A percentile compares a stretch with the other conserved stretches of the same genome.
These are phyloP conservation scores for Candida manassasensis DNA, from an alignment of 805 yeast species.

Conservation along the genomic window DNA sequence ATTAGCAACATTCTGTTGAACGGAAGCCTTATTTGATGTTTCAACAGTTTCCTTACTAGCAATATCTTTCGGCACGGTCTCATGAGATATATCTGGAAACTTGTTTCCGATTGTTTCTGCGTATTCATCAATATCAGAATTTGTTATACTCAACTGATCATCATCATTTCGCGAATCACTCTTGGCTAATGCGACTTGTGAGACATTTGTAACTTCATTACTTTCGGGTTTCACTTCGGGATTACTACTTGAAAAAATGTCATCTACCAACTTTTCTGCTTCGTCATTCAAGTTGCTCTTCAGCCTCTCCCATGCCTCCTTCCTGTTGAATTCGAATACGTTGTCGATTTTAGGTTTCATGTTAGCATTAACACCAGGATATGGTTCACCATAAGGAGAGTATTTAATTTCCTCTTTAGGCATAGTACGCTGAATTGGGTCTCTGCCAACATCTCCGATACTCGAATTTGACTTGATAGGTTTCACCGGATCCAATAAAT, in stretches of 20 bases:
- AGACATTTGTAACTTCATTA: background rate
- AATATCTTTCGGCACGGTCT: background rate
- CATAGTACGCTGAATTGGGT: background rate
- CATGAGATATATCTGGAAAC: slow-evolving; percentile 1
- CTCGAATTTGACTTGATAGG: background rate
- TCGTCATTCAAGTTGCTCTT: slow-evolving; percentile 20
- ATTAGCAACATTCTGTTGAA: too few species aligned
- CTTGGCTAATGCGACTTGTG: background rate
- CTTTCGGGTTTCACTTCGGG: slow-evolving; percentile 1
- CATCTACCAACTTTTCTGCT: slow-evolving; percentile 37
- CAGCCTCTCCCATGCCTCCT: slow-evolving; percentile 36
- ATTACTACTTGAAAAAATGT: slow-evolving; percentile 29
- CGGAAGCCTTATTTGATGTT: too few species aligned
- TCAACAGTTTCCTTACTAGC: background rate
- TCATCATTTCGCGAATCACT: slow-evolving; percentile 1
- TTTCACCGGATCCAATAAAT: slow-evolving; percentile 10
- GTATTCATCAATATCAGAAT: slow-evolving; percentile 6
- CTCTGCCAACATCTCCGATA: background rate
- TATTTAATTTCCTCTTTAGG: too few species aligned
- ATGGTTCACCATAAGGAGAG: background rate
- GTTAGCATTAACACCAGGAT: background rate
- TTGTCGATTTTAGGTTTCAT: background rate
- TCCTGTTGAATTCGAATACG: slow-evolving; percentile 19
- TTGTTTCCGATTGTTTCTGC: slow-evolving; percentile 1
- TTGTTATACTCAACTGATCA: background rate